These are phyloP conservation scores for Imleria badia DNA, from an alignment of 768 basidiomycete species.

Conservation along the genomic window DNA sequence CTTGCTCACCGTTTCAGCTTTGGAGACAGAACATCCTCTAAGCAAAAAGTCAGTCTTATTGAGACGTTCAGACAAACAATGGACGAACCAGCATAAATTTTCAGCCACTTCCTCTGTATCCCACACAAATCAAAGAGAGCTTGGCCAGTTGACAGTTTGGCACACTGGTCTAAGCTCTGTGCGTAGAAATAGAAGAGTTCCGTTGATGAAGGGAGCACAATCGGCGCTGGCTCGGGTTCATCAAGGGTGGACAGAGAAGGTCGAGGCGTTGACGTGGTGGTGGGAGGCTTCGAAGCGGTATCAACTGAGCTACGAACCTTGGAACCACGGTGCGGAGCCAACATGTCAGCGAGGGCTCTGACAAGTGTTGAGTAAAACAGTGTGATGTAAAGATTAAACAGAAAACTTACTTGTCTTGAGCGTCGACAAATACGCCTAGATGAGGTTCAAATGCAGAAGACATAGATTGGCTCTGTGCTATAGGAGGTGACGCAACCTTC, in stretches of 20 bases:
- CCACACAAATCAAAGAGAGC: slow-evolving; percentile 78
- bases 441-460: slow-evolving; percentile 91
- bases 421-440: slow-evolving; percentile 91
- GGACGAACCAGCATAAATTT: slow-evolving; percentile 81
- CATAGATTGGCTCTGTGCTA: slow-evolving; percentile 61
- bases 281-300: slow-evolving; percentile 31
- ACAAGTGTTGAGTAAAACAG: neutral
- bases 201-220: slow-evolving; percentile 89
- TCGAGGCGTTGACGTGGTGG: slow-evolving; percentile 32
- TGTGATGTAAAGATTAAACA: neutral
- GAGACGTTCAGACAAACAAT: neutral
- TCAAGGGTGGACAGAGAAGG: slow-evolving; percentile 41
- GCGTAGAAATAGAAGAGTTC: slow-evolving; percentile 98
- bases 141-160: slow-evolving; percentile 82
- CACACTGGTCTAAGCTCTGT: slow-evolving; percentile 92
- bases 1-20: slow-evolving; percentile 65
- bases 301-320: slow-evolving; percentile 72
- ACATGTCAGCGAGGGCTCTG: slow-evolving; percentile 89
- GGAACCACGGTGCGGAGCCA: slow-evolving; percentile 70
- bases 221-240: slow-evolving; percentile 48
- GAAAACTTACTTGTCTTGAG: slow-evolving; percentile 85
- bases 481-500: slow-evolving; percentile 48
- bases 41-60: neutral
- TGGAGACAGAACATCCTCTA: slow-evolving; percentile 84
- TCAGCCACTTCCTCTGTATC: slow-evolving; percentile 92